Conservation (phyloP, 345 rosid genomes). For the Lepidium aucheri region DNA sequence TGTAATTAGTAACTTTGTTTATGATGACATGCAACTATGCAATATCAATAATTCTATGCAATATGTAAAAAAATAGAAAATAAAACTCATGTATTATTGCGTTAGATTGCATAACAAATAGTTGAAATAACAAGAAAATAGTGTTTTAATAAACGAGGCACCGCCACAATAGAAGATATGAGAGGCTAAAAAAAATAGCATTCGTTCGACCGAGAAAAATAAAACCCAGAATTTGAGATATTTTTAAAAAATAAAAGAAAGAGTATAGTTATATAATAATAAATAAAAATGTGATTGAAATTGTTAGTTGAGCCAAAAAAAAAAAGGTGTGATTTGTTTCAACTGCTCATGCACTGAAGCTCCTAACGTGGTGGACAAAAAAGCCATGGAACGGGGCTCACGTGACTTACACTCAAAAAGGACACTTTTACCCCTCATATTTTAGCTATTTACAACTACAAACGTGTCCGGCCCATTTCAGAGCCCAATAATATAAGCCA, state of each 20-base stretch:
- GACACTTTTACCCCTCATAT: background rate
- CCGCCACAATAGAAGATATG: background rate
- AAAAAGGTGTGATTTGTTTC: background rate
- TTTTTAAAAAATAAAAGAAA: background rate
- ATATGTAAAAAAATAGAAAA: too few relatives aligned
- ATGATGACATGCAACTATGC: background rate
- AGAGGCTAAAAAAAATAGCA: background rate
- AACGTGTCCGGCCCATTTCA: background rate
- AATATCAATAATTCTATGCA: background rate
- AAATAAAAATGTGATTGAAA: too few relatives aligned
- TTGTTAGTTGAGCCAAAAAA: too few relatives aligned
- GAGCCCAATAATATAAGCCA: background rate
- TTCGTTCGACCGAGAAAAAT: background rate
- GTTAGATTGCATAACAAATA: background rate
- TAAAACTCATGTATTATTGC: background rate
- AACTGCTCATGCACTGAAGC: slow-evolving; percentile 25
- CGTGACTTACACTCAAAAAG: background rate
- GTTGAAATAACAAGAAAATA: background rate
- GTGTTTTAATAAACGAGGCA: background rate
- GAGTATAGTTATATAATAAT: background rate
- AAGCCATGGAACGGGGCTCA: slow-evolving; percentile 26
- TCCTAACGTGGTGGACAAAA: slow-evolving; percentile 27
- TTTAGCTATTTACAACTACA: background rate
- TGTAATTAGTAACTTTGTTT: background rate
- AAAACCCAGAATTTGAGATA: background rate